A percentile compares a stretch with the other conserved stretches of the same genome.
Conservation (phyloP, 2,329 filamentous ascomycete genomes). For the Aspergillus uvarum region DNA sequence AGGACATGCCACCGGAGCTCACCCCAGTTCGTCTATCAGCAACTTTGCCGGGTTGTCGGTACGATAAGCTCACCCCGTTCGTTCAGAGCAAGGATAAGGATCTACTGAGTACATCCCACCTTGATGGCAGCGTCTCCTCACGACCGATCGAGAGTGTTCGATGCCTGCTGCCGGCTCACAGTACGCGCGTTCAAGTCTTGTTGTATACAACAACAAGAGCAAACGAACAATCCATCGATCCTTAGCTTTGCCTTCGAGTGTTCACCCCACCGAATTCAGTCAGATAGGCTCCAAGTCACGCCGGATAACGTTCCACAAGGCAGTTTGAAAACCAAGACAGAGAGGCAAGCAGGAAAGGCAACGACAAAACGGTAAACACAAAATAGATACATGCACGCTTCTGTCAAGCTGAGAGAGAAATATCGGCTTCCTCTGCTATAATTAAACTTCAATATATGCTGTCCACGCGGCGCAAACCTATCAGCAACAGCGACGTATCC, state of each 20-base stretch:
- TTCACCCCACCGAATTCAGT: not conserved
- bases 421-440: not conserved
- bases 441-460: slow-evolving; percentile 13
- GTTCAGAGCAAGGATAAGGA: too few species aligned
- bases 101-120: not conserved
- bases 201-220: not conserved
- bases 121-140: not conserved
- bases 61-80: not conserved
- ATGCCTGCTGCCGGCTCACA: not conserved
- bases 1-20: slow-evolving; percentile 8
- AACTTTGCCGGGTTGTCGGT: not conserved
- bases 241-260: not conserved
- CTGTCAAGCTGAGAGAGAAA: not conserved
- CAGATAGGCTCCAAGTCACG: not conserved
- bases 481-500: slow-evolving; percentile 6
- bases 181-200: not conserved
- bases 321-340: not conserved
- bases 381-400: not conserved
- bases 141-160: not conserved
- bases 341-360: not conserved
- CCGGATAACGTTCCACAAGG: slow-evolving; percentile 12
- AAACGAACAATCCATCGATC: not conserved
- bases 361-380: not conserved
- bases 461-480: slow-evolving; percentile 1
- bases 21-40: not conserved